Percentiles rank a stretch among this genome's conserved stretches.
phyloP scores from a whole-genome alignment of 2,329 filamentous ascomycete genomes.

The Daldinia sp. region DNA sequence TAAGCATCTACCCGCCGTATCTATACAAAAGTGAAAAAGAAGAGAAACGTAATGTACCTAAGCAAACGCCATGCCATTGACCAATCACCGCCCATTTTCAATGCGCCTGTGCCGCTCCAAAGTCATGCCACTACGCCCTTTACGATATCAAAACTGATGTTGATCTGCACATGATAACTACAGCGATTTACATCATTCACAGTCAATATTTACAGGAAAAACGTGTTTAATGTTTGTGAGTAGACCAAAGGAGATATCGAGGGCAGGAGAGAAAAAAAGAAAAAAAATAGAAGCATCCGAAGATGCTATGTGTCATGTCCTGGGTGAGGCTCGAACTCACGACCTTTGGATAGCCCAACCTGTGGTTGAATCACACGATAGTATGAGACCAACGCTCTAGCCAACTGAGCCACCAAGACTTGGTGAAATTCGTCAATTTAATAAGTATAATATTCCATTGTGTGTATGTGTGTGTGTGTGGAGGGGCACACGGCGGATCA shows the following conservation, averaged over 20 bases:
- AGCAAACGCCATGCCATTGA: background rate
- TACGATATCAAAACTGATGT: background rate
- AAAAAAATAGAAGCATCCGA: background rate
- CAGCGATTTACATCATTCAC: background rate
- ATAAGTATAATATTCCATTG: no score
- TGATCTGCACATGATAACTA: background rate
- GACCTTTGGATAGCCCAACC: constrained; percentile 58
- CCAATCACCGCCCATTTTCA: background rate
- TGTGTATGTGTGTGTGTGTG: no score
- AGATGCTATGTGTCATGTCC: background rate
- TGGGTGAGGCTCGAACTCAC: constrained; percentile 63
- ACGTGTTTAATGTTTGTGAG: background rate
- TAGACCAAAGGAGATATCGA: background rate
- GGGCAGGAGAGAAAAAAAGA: background rate
- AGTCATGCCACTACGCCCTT: background rate
- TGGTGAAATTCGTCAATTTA: no score
- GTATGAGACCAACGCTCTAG: constrained; percentile 4
- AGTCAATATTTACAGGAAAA: background rate
- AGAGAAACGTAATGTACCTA: background rate
- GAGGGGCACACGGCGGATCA: no score
- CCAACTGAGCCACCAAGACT: constrained; percentile 1
- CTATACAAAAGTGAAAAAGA: background rate
- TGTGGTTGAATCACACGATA: background rate
- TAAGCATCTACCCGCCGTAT: no score
- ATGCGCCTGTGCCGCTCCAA: background rate